Percentiles rank a stretch among this genome's conserved stretches.
These are phyloP conservation scores for Dothideomycetidae sp. DNA, from an alignment of 2,329 filamentous ascomycete species.

Conservation along the genomic window DNA sequence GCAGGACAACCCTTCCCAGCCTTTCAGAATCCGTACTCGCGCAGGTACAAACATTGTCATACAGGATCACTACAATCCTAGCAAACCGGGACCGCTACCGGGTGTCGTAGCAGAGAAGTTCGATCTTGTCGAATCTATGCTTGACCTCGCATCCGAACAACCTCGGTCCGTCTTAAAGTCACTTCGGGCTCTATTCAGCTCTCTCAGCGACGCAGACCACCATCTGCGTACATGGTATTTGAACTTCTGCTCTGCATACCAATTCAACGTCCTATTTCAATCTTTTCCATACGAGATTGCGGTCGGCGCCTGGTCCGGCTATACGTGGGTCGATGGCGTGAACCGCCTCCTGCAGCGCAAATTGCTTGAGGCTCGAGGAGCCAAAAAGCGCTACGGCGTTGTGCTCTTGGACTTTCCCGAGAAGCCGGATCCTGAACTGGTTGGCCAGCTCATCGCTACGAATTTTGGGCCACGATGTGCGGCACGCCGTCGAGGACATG, in stretches of 20 bases:
- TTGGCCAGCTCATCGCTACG: conserved; percentile 27
- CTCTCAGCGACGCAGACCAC: conserved; percentile 9
- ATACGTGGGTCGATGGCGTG: conserved; percentile 32
- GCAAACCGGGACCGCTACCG: conserved; percentile 25
- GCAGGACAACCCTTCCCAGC: conserved; percentile 22
- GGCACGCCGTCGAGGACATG: background rate
- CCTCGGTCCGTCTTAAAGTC: background rate
- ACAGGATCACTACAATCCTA: conserved; percentile 36
- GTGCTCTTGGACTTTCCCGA: conserved; percentile 25
- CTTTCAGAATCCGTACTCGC: conserved; percentile 26
- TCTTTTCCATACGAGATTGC: conserved; percentile 26
- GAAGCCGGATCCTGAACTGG: conserved; percentile 27
- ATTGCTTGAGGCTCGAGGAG: conserved; percentile 16
- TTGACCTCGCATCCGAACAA: conserved; percentile 21
- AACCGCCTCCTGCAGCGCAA: conserved; percentile 27
- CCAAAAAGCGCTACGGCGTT: conserved; percentile 21
- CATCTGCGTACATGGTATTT: conserved; percentile 25
- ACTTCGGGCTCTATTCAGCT: background rate
- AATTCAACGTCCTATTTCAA: conserved; percentile 27
- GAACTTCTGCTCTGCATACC: conserved; percentile 33
- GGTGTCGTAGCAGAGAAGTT: conserved; percentile 29
- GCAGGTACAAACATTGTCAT: conserved; percentile 27
- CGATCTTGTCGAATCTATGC: conserved; percentile 25
- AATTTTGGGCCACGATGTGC: conserved; percentile 21
- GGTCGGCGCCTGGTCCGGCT: conserved; percentile 29